These are phyloP conservation scores for Elaeis guineensis DNA, from an alignment of 176 grass and related monocot species.

Conservation along the genomic window DNA sequence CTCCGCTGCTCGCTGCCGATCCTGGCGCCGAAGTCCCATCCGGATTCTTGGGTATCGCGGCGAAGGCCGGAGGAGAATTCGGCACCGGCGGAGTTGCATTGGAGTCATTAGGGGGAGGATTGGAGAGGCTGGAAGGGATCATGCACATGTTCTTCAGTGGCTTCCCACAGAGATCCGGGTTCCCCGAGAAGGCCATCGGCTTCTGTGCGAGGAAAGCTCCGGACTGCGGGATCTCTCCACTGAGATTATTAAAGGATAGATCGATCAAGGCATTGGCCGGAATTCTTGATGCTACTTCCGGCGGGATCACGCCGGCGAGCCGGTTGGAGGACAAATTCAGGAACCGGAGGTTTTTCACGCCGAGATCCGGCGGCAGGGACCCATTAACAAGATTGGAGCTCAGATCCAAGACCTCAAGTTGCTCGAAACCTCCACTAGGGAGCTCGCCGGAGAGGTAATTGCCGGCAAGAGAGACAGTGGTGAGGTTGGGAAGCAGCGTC, in stretches of 20 bases:
- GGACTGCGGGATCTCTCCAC: conserved; percentile 47
- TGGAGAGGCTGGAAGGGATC: conserved; percentile 60
- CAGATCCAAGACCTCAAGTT: conserved; percentile 52
- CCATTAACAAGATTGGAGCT: conserved; percentile 65
- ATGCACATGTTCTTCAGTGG: conserved; percentile 52
- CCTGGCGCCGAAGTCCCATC: conserved; percentile 7
- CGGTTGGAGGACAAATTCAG: conserved; percentile 68
- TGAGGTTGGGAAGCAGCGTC: conserved; percentile 35
- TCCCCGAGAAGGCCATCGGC: conserved; percentile 54
- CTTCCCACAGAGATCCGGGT: conserved; percentile 57
- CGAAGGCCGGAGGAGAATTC: conserved; percentile 77
- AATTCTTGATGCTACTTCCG: conserved; percentile 26
- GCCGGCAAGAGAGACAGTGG: conserved; percentile 40
- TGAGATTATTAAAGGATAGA: conserved; percentile 76
- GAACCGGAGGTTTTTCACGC: conserved; percentile 27
- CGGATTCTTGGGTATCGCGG: conserved; percentile 69
- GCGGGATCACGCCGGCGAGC: conserved; percentile 42
- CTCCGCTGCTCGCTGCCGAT: neutral
- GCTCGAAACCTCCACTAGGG: conserved; percentile 32
- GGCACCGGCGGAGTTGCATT: conserved; percentile 24
- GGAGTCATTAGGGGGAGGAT: conserved; percentile 41
- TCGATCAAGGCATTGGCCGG: conserved; percentile 55
- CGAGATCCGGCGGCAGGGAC: conserved; percentile 51
- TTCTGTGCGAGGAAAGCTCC: conserved; percentile 42
- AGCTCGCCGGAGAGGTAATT: conserved; percentile 60